Percentiles rank a stretch among this genome's conserved stretches.
Evolutionary conservation across 2,329 filamentous ascomycete species (phyloP).

Genomic region (Ceratocystis colombiana): DNA sequence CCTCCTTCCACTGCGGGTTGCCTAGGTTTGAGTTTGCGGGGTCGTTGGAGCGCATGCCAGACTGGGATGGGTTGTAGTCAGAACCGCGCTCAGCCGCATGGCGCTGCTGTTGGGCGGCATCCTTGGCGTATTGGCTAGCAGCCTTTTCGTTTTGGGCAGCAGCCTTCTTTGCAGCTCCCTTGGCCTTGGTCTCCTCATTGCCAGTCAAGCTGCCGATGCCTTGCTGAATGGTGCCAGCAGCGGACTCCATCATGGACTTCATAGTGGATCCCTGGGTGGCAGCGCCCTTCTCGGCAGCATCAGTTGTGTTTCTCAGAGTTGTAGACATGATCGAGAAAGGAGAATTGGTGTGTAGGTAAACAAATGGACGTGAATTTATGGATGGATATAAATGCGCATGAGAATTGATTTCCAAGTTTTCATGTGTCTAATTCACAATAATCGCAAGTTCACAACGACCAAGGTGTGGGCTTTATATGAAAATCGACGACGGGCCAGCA

Average conservation of each 20-base stretch:
- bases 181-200: conserved; percentile 53
- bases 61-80: conserved; percentile 22
- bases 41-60: conserved; percentile 28
- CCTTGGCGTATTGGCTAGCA: conserved; percentile 48
- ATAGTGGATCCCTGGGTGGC: conserved; percentile 53
- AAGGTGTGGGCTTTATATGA: not conserved
- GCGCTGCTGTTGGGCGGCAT: conserved; percentile 61
- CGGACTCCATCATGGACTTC: conserved; percentile 65
- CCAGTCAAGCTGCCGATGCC: conserved; percentile 64
- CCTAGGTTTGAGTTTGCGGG: not conserved
- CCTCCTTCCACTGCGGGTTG: conserved; percentile 13
- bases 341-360: not conserved
- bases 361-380: conserved; percentile 14
- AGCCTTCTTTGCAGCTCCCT: conserved; percentile 56
- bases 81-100: conserved; percentile 70
- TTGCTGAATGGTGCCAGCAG: conserved; percentile 61
- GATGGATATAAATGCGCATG: not conserved
- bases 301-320: conserved; percentile 27
- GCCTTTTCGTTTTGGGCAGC: conserved; percentile 37
- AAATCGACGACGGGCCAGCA: not conserved
- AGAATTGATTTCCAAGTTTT: too few species aligned
- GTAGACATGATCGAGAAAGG: conserved; percentile 1
- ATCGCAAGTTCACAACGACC: not conserved
- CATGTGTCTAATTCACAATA: too few species aligned
- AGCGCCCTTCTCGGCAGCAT: conserved; percentile 22